Conservation (phyloP, 129 eudicot species). For the Flaveria sonorensis region DNA sequence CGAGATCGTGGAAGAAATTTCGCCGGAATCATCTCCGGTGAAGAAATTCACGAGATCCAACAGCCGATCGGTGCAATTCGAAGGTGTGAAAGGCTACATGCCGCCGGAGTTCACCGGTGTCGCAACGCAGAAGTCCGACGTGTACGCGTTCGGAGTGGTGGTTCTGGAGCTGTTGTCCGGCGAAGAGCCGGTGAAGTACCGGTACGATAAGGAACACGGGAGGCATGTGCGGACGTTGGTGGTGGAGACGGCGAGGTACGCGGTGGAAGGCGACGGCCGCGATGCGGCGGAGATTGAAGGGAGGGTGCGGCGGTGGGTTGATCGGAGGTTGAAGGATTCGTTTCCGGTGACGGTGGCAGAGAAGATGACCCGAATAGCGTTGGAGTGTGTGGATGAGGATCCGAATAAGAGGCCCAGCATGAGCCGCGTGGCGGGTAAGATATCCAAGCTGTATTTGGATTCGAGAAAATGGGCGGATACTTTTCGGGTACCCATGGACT, state of each 20-base stretch:
- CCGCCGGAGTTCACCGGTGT: slow-evolving; percentile 83
- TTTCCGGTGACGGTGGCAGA: slow-evolving; percentile 84
- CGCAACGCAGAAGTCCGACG: slow-evolving; percentile 76
- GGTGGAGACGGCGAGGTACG: slow-evolving; percentile 63
- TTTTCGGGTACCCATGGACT: slow-evolving; percentile 54
- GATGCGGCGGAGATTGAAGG: slow-evolving; percentile 50
- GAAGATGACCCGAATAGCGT: slow-evolving; percentile 66
- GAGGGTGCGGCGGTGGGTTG: slow-evolving; percentile 82
- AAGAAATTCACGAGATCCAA: slow-evolving; percentile 34
- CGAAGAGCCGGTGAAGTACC: slow-evolving; percentile 69
- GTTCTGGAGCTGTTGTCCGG: slow-evolving; percentile 76
- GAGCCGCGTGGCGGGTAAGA: slow-evolving; percentile 81
- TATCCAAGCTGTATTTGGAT: slow-evolving; percentile 73
- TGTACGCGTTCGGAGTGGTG: slow-evolving; percentile 88
- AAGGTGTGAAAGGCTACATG: slow-evolving; percentile 87
- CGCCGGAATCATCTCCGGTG: slow-evolving; percentile 7
- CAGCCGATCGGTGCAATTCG: slow-evolving; percentile 44
- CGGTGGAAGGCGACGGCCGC: slow-evolving; percentile 42
- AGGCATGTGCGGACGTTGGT: slow-evolving; percentile 40
- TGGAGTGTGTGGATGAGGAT: slow-evolving; percentile 71
- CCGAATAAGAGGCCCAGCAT: slow-evolving; percentile 78
- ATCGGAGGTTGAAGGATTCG: slow-evolving; percentile 76
- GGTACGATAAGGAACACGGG: slow-evolving; percentile 47
- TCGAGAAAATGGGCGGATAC: slow-evolving; percentile 75
- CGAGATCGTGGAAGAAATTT: slow-evolving; percentile 18